Base-by-base conservation (phyloP, 768 basidiomycete species). In the Panellus pusillus region DNA sequence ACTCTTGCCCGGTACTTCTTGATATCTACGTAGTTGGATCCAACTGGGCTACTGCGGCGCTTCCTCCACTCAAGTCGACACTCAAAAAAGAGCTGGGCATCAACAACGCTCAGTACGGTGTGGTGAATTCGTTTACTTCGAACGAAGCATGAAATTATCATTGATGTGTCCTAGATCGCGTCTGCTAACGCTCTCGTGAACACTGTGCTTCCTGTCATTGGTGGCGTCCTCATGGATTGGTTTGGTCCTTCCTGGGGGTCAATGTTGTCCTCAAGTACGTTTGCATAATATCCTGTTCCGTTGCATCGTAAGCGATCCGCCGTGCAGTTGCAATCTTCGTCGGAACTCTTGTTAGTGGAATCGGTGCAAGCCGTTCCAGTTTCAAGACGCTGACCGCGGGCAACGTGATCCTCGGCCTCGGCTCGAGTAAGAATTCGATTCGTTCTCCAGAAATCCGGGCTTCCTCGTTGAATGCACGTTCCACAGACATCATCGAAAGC, bases 181-280 rank as follows among this genome's bases (percentile, higher is more conserved):
- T 45, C 52, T 6, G 44, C 52, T 4, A 53, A 45, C 38, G 14
- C 52, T 8, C 44, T 53, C 18, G 52, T 46, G 4, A 53, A 53
- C 17, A 53, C 52, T n/a, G 28, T 53, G 17, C 19, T 53, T 1
- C 52, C 52, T 1, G 24, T 52, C 14, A 31, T 52, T 7, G 51
- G 51, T 27, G 51, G 51, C 7, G 37, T 52, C 18, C 35, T 43
- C 31, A 52, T 52, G 8, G 51, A 52, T 35, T 52, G 51, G 51
- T 52, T 52, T 15, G 51, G 51, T 29, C 51, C 51, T 13, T 42
- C 44, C 28, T 44, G 37, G 51, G 51, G 51, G 12, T 45, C 44
- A 9, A 35, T 52, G 19, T 44, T 52, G 28, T 52, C 51, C n/a
- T 52, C 51, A 17, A 19, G 51, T 52, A 8, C 9, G 37, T 42